Percentiles rank a stretch among this genome's conserved stretches.
These are phyloP conservation scores for Pythium aristosporum DNA, from an alignment of 352 stramenopile genomes.

Conservation along the genomic window DNA sequence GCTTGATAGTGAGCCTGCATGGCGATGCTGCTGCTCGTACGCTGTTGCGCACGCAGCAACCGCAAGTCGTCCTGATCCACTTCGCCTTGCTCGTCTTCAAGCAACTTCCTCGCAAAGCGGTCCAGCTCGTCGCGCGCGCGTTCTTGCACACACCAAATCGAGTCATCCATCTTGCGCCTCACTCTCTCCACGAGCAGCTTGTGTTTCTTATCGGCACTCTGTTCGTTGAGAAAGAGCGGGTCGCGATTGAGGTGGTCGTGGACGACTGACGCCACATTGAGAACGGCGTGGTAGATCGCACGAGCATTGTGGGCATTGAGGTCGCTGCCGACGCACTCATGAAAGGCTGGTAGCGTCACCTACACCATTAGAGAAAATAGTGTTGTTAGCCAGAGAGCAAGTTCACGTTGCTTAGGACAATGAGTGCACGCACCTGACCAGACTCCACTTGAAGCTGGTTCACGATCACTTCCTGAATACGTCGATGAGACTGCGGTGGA, in stretches of 20 bases:
- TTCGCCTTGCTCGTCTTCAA: constrained; percentile 23
- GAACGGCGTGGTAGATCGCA: constrained; percentile 17
- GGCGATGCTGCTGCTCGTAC: background rate
- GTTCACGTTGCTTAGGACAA: background rate
- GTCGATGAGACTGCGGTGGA: background rate
- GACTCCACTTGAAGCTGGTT: background rate
- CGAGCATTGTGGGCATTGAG: background rate
- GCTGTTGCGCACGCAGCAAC: constrained; percentile 20
- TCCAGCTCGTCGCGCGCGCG: constrained; percentile 4
- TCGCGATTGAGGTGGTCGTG: background rate
- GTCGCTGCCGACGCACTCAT: background rate
- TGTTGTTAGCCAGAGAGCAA: background rate
- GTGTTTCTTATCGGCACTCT: background rate
- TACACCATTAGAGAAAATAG: background rate
- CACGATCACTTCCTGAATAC: background rate
- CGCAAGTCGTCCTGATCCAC: constrained; percentile 20
- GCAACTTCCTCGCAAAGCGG: constrained; percentile 11
- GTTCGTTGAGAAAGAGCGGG: background rate
- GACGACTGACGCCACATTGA: constrained; percentile 1
- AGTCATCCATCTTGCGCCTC: constrained; percentile 10
- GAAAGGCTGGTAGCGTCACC: constrained; percentile 5
- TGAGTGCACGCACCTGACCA: background rate
- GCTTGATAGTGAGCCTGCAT: constrained; percentile 6
- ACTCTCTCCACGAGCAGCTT: constrained; percentile 9
- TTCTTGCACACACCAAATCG: constrained; percentile 9